Base-by-base conservation (phyloP, 768 basidiomycete species). In the Tylopilus vinaceipallidus region DNA sequence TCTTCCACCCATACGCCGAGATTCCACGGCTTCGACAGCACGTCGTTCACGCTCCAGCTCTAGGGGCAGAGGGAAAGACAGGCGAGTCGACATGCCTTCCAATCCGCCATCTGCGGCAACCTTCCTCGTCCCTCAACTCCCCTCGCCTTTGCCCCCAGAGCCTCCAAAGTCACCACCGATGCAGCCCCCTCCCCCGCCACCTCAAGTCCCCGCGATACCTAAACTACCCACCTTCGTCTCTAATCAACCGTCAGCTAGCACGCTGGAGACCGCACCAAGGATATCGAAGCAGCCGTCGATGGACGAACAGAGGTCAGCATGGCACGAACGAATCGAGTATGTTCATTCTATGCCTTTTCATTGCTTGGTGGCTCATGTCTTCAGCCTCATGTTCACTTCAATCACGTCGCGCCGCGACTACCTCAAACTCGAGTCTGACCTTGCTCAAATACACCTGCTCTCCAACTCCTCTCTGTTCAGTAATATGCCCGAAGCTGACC, bases 321-420 rank as follows among this genome's bases (percentile, higher is more conserved):
- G 75, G 75, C 61, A 68, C 30, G 65, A 70, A 32, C 73, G 75
- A 23, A 63, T 77, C 30, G 67, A 69, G 75, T 76, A 53, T 38
- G 75, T 55, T 33, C 40, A 38, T 10, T n/a, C 43, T 13, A 10
- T 36, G n/a, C 2, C 42, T 37, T 27, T 9, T 37, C 37, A 26
- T 26, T 16, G 17, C 36, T 24, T 34, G 34, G 34, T 36, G 26
- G 37, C 35, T 49, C n/a, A 57, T 26, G 8, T 32, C 16, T 14
- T 43, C 36, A 76, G 76, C 36, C 47, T 71, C 32, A 59, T 77
- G 49, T 65, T 71, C 10, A 55, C 64, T 7, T 69, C 71, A 0
- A 64, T 74, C 40, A 49, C 53, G 7, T 57, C 64, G 4, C 73
- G 73, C 42, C 57, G 59, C 29, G 69, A 74, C 32, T 61, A 62